Percentiles rank a stretch among this genome's conserved stretches.
Evolutionary conservation across 2,329 filamentous ascomycete species (phyloP).

Genomic region (Dactylellina haptotyla): DNA sequence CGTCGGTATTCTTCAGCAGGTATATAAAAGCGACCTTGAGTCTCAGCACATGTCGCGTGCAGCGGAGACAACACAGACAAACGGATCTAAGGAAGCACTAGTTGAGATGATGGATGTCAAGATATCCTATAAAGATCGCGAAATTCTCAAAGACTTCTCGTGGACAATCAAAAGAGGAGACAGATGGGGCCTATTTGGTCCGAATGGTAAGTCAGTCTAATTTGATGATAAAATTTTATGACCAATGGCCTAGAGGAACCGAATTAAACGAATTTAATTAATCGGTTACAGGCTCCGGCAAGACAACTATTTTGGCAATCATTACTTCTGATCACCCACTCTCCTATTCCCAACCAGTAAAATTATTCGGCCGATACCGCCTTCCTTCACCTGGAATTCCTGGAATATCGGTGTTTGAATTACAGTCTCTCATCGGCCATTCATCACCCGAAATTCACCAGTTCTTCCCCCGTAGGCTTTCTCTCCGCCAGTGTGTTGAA

Average conservation of each 20-base stretch:
- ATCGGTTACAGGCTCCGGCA: conserved; percentile 73
- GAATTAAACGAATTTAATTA: too few species aligned
- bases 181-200: conserved; percentile 90
- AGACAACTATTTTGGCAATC: conserved; percentile 91
- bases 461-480: conserved; percentile 83
- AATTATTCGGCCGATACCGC: conserved; percentile 82
- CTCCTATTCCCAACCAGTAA: conserved; percentile 87
- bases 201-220: conserved; percentile 72
- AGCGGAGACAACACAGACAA: not conserved
- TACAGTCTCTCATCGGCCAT: conserved; percentile 89
- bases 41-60: not conserved
- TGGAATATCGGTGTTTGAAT: conserved; percentile 89
- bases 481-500: conserved; percentile 78
- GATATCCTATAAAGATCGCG: conserved; percentile 72
- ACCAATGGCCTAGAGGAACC: too few species aligned
- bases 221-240: not conserved
- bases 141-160: conserved; percentile 83
- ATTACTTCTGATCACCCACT: conserved; percentile 97
- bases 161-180: conserved; percentile 87
- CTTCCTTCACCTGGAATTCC: conserved; percentile 76
- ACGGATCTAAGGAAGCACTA: conserved; percentile 71
- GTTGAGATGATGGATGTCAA: conserved; percentile 88
- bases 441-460: conserved; percentile 93
- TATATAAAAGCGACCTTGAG: conserved; percentile 29
- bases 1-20: conserved; percentile 56